A percentile compares a stretch with the other conserved stretches of the same genome.
These are phyloP conservation scores for Calvatia gigantea DNA, from an alignment of 768 basidiomycete genomes.

Conservation along the genomic window DNA sequence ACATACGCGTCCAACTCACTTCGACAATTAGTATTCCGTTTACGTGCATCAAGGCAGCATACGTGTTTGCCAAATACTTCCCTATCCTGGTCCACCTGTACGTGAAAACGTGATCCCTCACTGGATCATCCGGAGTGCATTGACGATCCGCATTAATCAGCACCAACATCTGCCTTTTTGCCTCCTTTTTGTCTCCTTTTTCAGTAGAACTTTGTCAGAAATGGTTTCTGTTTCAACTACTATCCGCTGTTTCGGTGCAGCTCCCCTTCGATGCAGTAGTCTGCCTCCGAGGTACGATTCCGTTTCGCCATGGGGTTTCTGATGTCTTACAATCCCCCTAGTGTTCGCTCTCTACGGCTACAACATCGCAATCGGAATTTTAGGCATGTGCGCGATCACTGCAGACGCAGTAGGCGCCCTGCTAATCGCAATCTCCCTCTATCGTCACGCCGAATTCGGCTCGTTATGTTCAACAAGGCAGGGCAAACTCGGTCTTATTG, in stretches of 20 bases:
- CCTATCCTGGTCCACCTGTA: background rate
- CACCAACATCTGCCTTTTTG: too few species aligned
- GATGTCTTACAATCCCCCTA: background rate
- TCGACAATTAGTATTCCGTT: background rate
- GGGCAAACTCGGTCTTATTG: background rate
- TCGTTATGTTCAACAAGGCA: background rate
- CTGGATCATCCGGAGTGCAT: background rate
- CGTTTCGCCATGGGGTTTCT: background rate
- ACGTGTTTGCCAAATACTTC: background rate
- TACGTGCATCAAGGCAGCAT: background rate
- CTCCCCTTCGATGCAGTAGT: background rate
- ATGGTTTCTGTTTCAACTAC: constrained; percentile 1
- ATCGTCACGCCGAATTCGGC: background rate
- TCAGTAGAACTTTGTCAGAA: background rate
- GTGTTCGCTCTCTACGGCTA: background rate
- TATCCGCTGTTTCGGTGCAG: background rate
- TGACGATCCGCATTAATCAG: background rate
- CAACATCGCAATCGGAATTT: background rate
- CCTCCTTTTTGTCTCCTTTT: background rate
- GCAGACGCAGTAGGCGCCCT: background rate
- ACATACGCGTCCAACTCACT: background rate
- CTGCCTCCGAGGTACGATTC: background rate
- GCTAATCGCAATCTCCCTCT: background rate
- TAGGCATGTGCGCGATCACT: background rate
- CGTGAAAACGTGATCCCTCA: background rate